phyloP scores from a whole-genome alignment of 768 basidiomycete species.

The Suillus variegatus region DNA sequence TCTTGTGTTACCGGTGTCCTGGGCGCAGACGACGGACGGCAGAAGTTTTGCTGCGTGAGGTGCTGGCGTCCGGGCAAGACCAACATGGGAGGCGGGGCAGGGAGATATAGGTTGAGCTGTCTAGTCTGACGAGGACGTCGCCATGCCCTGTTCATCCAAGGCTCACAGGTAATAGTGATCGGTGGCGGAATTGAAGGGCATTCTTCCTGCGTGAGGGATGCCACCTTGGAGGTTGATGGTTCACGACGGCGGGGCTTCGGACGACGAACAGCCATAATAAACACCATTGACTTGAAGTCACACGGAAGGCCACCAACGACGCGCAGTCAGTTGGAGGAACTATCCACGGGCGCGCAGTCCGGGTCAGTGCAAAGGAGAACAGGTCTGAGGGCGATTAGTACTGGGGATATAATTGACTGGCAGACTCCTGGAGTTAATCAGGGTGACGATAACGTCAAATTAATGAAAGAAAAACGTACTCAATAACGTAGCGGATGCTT shows the following conservation, averaged over 20 bases:
- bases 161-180: neutral
- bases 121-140: neutral
- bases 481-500: neutral
- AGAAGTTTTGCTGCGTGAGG: neutral
- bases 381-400: neutral
- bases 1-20: neutral
- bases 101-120: constrained; percentile 1
- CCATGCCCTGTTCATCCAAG: neutral
- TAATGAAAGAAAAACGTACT: neutral
- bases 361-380: neutral
- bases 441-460: neutral
- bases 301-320: neutral
- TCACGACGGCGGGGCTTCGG: neutral
- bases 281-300: neutral
- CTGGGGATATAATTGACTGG: neutral
- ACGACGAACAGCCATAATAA: neutral
- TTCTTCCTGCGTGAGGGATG: neutral
- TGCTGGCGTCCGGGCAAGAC: neutral
- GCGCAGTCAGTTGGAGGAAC: neutral
- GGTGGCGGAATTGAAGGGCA: neutral
- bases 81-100: neutral
- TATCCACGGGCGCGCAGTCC: neutral
- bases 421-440: neutral
- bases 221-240: neutral
- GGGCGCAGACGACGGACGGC: neutral